Percentiles rank a stretch among this genome's conserved stretches.
Conservation (phyloP, 371 early-diverging fungal genomes). For the Saksenaea vasiformis region DNA sequence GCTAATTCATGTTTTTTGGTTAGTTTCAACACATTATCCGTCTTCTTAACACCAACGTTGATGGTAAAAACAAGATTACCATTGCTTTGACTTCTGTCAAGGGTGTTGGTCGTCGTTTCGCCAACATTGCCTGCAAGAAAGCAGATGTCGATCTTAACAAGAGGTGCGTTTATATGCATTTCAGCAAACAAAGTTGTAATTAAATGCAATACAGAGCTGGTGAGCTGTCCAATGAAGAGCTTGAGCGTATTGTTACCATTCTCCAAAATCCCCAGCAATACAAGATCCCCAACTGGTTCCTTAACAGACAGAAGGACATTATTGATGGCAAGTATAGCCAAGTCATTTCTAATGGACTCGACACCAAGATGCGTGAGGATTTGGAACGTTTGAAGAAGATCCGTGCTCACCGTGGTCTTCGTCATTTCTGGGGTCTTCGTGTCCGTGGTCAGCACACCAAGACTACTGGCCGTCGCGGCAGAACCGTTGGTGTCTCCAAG, state of each 20-base stretch:
- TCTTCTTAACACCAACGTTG: conserved; percentile 99
- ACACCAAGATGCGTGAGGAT: conserved; percentile 94
- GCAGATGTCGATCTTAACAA: conserved; percentile 94
- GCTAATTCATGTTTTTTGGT: not conserved
- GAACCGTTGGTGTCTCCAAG: conserved; percentile 95
- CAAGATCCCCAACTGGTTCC: conserved; percentile 98
- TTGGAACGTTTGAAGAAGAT: conserved; percentile 96
- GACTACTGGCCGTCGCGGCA: conserved; percentile 97
- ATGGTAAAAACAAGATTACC: conserved; percentile 93
- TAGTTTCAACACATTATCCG: conserved; percentile 97
- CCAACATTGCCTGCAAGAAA: conserved; percentile 96
- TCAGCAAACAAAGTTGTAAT: not conserved
- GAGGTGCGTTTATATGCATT: conserved; percentile 52
- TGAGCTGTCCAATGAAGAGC: conserved; percentile 91
- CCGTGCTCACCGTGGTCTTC: conserved; percentile 88
- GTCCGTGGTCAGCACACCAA: conserved; percentile 94
- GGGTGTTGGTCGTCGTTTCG: conserved; percentile 97
- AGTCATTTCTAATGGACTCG: conserved; percentile 90
- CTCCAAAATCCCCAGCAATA: conserved; percentile 89
- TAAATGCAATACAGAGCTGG: conserved; percentile 77
- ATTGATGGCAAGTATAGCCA: conserved; percentile 91
- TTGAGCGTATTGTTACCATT: conserved; percentile 84
- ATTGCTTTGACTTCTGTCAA: conserved; percentile 96
- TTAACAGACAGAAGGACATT: conserved; percentile 97
- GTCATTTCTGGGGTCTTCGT: conserved; percentile 95